Evolutionary conservation across 176 grass and related monocot species (phyloP).

Genomic region (Raddia distichophylla): DNA sequence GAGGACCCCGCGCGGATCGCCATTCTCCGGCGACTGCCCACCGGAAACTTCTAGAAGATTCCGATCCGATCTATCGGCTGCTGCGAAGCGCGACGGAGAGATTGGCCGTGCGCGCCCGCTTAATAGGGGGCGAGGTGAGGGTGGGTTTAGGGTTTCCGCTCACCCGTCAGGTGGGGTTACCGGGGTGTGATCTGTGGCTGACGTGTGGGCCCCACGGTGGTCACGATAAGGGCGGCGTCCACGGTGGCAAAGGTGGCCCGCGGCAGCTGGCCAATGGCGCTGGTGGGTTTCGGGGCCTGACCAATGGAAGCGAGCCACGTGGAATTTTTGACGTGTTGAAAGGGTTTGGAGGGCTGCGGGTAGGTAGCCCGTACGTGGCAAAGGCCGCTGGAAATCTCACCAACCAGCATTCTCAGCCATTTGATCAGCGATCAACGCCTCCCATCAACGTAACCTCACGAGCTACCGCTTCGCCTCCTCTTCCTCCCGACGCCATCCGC

Average conservation of each 20-base stretch:
- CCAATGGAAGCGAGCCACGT: conserved; percentile 44
- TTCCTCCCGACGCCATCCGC: too few relatives aligned
- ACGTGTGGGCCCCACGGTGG: not conserved
- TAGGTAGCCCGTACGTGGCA: conserved; percentile 7
- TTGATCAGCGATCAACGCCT: too few relatives aligned
- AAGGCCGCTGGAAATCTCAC: not conserved
- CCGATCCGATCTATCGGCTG: conserved; percentile 21
- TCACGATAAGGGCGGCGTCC: not conserved
- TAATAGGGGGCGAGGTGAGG: not conserved
- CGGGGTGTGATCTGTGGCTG: accelerated
- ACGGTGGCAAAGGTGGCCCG: conserved; percentile 11
- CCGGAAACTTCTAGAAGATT: conserved; percentile 35
- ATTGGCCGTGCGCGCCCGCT: not conserved
- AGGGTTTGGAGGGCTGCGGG: not conserved
- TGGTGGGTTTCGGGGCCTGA: accelerated
- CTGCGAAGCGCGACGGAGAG: not conserved
- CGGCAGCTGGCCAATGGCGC: conserved; percentile 3
- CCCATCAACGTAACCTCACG: too few relatives aligned
- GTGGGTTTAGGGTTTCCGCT: conserved; percentile 25
- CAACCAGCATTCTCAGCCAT: too few relatives aligned
- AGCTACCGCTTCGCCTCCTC: too few relatives aligned
- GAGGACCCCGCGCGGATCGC: too few relatives aligned
- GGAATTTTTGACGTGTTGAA: conserved; percentile 53
- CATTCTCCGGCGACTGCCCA: not conserved
- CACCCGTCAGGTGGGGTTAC: conserved; percentile 19